Evolutionary conservation across 2,329 filamentous ascomycete species (phyloP).

Genomic region (Aspergillaceae sp.): DNA sequence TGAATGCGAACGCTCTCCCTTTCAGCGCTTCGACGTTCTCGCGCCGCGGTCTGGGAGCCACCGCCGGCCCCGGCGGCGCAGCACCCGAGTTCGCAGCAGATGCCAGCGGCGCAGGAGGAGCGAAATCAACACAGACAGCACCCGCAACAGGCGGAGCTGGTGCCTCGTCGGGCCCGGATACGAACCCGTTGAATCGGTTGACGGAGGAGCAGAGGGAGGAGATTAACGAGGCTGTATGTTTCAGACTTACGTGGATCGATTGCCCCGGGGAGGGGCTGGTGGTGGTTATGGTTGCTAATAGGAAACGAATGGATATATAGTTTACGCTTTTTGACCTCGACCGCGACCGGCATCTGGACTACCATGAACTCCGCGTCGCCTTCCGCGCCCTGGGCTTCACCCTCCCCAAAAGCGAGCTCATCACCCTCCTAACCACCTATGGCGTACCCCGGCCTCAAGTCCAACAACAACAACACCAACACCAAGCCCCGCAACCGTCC

Average conservation of each 20-base stretch:
- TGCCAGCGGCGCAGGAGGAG: constrained; percentile 21
- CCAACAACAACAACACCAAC: constrained; percentile 32
- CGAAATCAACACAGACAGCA: constrained; percentile 10
- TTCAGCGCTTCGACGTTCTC: constrained; percentile 39
- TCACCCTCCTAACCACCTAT: constrained; percentile 69
- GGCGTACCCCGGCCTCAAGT: constrained; percentile 61
- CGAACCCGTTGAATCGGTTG: constrained; percentile 48
- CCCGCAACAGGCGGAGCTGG: not conserved
- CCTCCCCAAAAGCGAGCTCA: constrained; percentile 75
- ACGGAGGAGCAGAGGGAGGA: constrained; percentile 87
- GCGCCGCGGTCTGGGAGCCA: constrained; percentile 25
- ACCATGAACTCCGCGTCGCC: constrained; percentile 95
- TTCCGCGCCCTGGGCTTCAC: constrained; percentile 94
- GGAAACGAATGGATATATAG: constrained; percentile 37
- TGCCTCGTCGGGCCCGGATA: constrained; percentile 37
- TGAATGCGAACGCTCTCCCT: constrained; percentile 33
- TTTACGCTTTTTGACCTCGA: constrained; percentile 96
- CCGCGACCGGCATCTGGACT: constrained; percentile 88
- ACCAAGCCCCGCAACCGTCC: constrained; percentile 21
- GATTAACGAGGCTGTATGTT: constrained; percentile 78
- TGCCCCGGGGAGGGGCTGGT: too few species aligned
- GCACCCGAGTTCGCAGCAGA: not conserved
- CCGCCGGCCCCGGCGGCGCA: constrained; percentile 12
- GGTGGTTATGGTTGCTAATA: not conserved
- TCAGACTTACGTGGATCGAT: too few species aligned